These are phyloP conservation scores for Penicillium polonicum DNA, from an alignment of 2,329 filamentous ascomycete genomes.

Conservation along the genomic window DNA sequence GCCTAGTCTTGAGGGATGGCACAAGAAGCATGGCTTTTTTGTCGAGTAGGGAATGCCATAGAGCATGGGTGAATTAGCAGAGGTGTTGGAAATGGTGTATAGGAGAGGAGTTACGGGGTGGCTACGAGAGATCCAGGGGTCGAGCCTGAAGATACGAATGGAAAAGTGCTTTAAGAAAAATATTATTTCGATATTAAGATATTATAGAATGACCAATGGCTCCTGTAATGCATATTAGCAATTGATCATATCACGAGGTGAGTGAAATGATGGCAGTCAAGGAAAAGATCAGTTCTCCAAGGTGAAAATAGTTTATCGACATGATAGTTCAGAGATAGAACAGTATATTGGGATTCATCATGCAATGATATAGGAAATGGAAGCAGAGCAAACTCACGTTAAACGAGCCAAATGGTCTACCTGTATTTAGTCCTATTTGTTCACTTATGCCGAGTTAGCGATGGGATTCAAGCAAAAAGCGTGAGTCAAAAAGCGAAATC, in stretches of 20 bases:
- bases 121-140: neutral
- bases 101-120: neutral
- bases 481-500: constrained; percentile 26
- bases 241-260: constrained; percentile 10
- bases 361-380: constrained; percentile 21
- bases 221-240: constrained; percentile 29
- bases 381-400: constrained; percentile 25
- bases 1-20: constrained; percentile 48
- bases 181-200: neutral
- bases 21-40: constrained; percentile 44
- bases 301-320: constrained; percentile 60
- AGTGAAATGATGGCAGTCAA: constrained; percentile 14
- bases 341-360: constrained; percentile 63
- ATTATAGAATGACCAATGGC: neutral
- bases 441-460: constrained; percentile 29
- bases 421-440: constrained; percentile 18
- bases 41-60: constrained; percentile 25
- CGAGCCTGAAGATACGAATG: neutral
- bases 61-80: neutral
- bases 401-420: constrained; percentile 2
- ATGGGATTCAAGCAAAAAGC: constrained; percentile 21
- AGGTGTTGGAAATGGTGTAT: too few species aligned
- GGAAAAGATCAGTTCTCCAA: constrained; percentile 61
- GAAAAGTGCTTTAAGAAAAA: neutral
- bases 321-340: constrained; percentile 63